phyloP scores from a whole-genome alignment of 2,329 filamentous ascomycete genomes.

The Pseudogymnoascus sp. region DNA sequence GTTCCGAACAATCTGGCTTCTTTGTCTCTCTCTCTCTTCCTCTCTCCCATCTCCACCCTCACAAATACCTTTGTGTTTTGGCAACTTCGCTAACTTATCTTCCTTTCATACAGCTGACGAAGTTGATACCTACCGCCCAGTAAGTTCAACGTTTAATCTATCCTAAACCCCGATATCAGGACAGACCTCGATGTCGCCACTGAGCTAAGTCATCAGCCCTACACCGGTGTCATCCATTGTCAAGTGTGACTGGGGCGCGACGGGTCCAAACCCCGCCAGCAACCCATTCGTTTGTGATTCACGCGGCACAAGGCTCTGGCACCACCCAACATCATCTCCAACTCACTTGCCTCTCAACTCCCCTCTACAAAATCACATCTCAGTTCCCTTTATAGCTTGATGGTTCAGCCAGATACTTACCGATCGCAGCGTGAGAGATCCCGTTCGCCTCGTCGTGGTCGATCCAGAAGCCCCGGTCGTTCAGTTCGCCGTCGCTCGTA shows the following conservation, averaged over 20 bases:
- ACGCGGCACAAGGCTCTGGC: slow-evolving; percentile 10
- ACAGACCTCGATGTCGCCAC: neutral
- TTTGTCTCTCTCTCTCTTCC: slow-evolving; percentile 1
- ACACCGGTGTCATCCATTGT: slow-evolving; percentile 10
- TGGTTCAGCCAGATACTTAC: slow-evolving; percentile 29
- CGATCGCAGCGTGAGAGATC: slow-evolving; percentile 69
- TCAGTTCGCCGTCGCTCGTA: slow-evolving; percentile 66
- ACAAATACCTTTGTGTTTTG: neutral
- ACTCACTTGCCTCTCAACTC: slow-evolving; percentile 12
- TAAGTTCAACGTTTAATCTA: slow-evolving; percentile 22
- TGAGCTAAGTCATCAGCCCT: slow-evolving; percentile 5
- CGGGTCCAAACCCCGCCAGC: neutral
- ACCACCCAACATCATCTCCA: slow-evolving; percentile 11
- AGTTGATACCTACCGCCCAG: slow-evolving; percentile 54
- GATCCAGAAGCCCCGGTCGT: slow-evolving; percentile 75
- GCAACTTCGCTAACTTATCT: neutral
- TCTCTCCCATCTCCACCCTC: neutral
- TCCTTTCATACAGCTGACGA: slow-evolving; percentile 43
- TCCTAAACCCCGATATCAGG: slow-evolving; percentile 14
- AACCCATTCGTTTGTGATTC: slow-evolving; percentile 5
- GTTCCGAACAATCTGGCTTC: neutral
- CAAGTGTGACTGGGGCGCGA: neutral
- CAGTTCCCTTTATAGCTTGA: slow-evolving; percentile 16
- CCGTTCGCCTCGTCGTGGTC: slow-evolving; percentile 68
- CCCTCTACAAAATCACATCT: slow-evolving; percentile 11